Evolutionary conservation across 164 flowering plant genomes (phyloP).

Genomic region (Buxus sempervirens): DNA sequence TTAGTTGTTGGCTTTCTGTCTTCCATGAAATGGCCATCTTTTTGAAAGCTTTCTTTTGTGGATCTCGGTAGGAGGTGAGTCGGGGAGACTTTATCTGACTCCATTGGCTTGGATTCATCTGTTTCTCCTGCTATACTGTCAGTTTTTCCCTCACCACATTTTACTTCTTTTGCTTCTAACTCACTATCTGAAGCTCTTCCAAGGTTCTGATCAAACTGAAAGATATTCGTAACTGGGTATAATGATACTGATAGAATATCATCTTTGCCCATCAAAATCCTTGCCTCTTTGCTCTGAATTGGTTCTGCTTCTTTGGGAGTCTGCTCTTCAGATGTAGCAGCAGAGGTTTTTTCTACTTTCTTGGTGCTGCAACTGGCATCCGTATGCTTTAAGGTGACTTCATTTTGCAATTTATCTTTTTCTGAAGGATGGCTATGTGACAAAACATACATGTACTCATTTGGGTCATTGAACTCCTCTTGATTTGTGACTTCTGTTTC

Average conservation of each 20-base stretch:
- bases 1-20: conserved; percentile 12
- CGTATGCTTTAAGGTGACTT: conserved; percentile 4
- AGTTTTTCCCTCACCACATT: conserved; percentile 19
- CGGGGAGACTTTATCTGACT: conserved; percentile 13
- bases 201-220: conserved; percentile 7
- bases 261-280: conserved; percentile 8
- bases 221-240: conserved; percentile 2
- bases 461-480: conserved; percentile 4
- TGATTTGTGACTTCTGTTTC: not conserved
- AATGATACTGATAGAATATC: conserved; percentile 11
- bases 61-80: conserved; percentile 29
- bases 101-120: conserved; percentile 12
- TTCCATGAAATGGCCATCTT: conserved; percentile 11
- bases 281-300: conserved; percentile 12
- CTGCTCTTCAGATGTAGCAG: conserved; percentile 17
- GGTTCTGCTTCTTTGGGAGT: conserved; percentile 10
- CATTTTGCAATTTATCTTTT: conserved; percentile 11
- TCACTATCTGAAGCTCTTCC: conserved; percentile 16
- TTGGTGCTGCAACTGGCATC: conserved; percentile 15
- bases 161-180: conserved; percentile 15
- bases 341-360: conserved; percentile 12
- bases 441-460: conserved; percentile 3
- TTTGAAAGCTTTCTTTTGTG: conserved; percentile 21
- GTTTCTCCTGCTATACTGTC: conserved; percentile 10
- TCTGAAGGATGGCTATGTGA: conserved; percentile 12